phyloP scores from a whole-genome alignment of 1,284 basidiomycete species.

The Malassezia nana region DNA sequence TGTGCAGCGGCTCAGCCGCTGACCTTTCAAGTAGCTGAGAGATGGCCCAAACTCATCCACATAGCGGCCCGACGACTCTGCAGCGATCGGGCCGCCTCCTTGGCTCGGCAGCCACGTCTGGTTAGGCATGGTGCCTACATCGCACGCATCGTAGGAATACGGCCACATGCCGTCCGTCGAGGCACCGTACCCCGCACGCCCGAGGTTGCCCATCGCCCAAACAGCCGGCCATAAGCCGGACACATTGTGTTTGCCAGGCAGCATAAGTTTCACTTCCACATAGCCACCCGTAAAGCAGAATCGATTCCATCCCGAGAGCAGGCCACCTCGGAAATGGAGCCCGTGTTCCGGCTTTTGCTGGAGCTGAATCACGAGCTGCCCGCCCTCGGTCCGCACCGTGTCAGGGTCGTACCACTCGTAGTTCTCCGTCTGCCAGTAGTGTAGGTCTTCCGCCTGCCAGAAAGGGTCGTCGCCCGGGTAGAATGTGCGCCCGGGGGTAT shows the following conservation, averaged over 20 bases:
- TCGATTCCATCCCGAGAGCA: conserved; percentile 46
- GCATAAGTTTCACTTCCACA: conserved; percentile 39
- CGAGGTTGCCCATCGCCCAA: conserved; percentile 53
- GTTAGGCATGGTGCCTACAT: conserved; percentile 40
- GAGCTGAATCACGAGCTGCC: conserved; percentile 29
- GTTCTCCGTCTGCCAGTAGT: conserved; percentile 33
- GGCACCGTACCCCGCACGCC: conserved; percentile 68
- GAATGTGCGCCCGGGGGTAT: conserved; percentile 32
- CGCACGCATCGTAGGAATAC: conserved; percentile 50
- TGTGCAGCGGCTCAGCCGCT: conserved; percentile 39
- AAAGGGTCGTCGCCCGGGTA: conserved; percentile 48
- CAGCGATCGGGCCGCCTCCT: conserved; percentile 36
- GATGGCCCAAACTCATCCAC: conserved; percentile 29
- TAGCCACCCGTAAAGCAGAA: conserved; percentile 46
- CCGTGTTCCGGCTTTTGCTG: conserved; percentile 48
- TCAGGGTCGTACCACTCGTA: conserved; percentile 42
- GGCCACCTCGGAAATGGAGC: conserved; percentile 37
- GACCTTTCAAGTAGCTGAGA: conserved; percentile 37
- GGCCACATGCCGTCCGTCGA: conserved; percentile 54
- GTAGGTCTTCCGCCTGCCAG: conserved; percentile 40
- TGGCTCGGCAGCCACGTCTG: conserved; percentile 30
- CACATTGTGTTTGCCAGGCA: conserved; percentile 30
- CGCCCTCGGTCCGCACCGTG: conserved; percentile 32
- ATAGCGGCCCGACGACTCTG: conserved; percentile 33
- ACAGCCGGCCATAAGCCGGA: conserved; percentile 37